Percentiles rank a stretch among this genome's conserved stretches.
phyloP scores from a whole-genome alignment of 768 basidiomycete species.

The Kwoniella dejecticola region DNA sequence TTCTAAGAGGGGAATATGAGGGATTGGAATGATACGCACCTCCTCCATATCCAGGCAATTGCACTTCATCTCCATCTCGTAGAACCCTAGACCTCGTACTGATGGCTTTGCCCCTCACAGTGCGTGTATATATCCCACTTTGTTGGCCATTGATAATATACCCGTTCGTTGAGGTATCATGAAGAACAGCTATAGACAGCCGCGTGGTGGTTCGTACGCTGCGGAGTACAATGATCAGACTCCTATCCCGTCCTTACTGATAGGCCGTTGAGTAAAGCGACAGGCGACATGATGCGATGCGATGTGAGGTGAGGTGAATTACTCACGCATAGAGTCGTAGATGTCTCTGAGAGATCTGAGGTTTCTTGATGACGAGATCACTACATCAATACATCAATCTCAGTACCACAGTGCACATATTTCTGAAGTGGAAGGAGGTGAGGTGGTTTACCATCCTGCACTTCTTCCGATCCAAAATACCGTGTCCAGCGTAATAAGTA shows the following conservation, averaged over 20 bases:
- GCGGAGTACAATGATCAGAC: constrained; percentile 1
- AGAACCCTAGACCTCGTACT: constrained; percentile 17
- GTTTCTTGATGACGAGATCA: constrained; percentile 21
- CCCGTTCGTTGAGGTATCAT: constrained; percentile 36
- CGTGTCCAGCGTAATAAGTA: constrained; percentile 2
- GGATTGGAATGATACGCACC: constrained; percentile 1
- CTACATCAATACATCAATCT: too few relatives aligned
- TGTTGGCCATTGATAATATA: constrained; percentile 27
- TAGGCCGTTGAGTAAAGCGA: neutral
- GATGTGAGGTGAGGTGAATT: too few relatives aligned
- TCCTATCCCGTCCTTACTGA: neutral
- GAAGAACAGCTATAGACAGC: constrained; percentile 23
- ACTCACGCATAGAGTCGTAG: constrained; percentile 18
- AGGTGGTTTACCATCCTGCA: constrained; percentile 12
- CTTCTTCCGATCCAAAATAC: constrained; percentile 26
- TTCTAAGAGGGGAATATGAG: neutral
- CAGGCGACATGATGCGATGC: too few relatives aligned
- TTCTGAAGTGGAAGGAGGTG: too few relatives aligned
- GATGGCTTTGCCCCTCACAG: constrained; percentile 1
- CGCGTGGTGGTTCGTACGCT: constrained; percentile 26
- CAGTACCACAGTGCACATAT: too few relatives aligned
- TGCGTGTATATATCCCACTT: neutral
- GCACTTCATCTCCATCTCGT: constrained; percentile 23
- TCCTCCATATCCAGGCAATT: constrained; percentile 9
- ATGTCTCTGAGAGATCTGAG: constrained; percentile 27